phyloP scores from a whole-genome alignment of 2,329 filamentous ascomycete species.

The Torrubiella hemipterigena region DNA sequence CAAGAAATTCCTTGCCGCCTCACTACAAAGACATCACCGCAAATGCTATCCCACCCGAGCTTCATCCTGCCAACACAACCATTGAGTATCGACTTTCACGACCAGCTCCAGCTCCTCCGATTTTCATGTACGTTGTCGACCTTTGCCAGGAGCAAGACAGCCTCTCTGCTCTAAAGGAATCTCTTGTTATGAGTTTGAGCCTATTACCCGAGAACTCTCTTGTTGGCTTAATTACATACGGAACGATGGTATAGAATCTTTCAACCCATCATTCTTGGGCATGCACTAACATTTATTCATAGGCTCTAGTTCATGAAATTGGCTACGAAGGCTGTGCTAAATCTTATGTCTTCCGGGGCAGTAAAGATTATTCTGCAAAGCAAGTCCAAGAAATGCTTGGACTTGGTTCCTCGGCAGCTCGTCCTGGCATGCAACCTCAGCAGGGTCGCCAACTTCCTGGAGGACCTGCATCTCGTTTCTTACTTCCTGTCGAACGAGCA shows the following conservation, averaged over 20 bases:
- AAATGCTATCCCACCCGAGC: conserved; percentile 70
- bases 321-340: conserved; percentile 97
- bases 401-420: conserved; percentile 57
- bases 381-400: conserved; percentile 99
- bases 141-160: conserved; percentile 84
- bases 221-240: conserved; percentile 75
- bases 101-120: conserved; percentile 74
- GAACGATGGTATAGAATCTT: conserved; percentile 62
- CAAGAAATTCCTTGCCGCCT: conserved; percentile 68
- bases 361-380: conserved; percentile 95
- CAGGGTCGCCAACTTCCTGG: conserved; percentile 65
- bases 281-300: conserved; percentile 12
- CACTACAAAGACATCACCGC: conserved; percentile 86
- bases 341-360: conserved; percentile 95
- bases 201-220: conserved; percentile 70
- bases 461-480: conserved; percentile 77
- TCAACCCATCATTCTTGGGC: neutral
- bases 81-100: conserved; percentile 76
- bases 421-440: conserved; percentile 63
- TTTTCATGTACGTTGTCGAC: conserved; percentile 80
- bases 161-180: conserved; percentile 71
- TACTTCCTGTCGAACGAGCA: conserved; percentile 87
- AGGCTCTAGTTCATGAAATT: conserved; percentile 94
- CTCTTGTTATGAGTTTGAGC: conserved; percentile 74
- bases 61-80: conserved; percentile 74